Evolutionary conservation across 306 rosid genomes (phyloP), one percentile per base, ranked within the genome.

Genomic region (Castanea mollissima): DNA sequence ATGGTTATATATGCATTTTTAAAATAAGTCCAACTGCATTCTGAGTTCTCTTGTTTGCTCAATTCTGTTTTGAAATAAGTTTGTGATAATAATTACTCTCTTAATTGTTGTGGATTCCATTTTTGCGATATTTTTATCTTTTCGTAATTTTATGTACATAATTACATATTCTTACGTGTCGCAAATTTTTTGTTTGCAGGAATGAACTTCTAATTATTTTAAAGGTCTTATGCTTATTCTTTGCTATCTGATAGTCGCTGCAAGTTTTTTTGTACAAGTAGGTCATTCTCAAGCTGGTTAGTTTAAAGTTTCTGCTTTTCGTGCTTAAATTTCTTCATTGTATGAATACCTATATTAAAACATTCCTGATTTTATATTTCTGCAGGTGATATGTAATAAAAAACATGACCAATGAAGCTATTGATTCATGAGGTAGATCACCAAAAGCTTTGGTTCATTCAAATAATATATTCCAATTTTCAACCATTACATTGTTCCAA

Each of bases 201-300:
- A 91, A 55, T 96, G 97, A 82, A 88, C 91, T 57, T 85, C 96
- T 19, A 89, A 91, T 84, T 91, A 93, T 84, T 88, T 93, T 76
- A 91, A 91, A 75, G 97, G 97, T 63, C 82, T 93, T 60, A 88
- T 91, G 97, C 94, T 92, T 71, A 82, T 92, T 68, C 88, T 92
- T 23, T 91, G 96, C 85, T 93, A 93, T 86, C 87, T 93, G 78
- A 93, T 93, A 79, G 92, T 91, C 7, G 92, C 96, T 34, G 97
- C 94, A 32, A 88, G 97, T 80, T 91, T 93, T 71, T 93, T 88
- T 83, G 96, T 91, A 77, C 97, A 93, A 49, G 87, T 83, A 16
- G 97, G 89, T 79, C 86, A 88, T 71, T 29, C 81, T 29, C 32
- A 6, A 41, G 49, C 73, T 29, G 90, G 83, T 80, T 21, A 55